Percentiles rank a stretch among this genome's conserved stretches.
phyloP scores from a whole-genome alignment of 106 monocot species.

The Triglochin maritima region DNA sequence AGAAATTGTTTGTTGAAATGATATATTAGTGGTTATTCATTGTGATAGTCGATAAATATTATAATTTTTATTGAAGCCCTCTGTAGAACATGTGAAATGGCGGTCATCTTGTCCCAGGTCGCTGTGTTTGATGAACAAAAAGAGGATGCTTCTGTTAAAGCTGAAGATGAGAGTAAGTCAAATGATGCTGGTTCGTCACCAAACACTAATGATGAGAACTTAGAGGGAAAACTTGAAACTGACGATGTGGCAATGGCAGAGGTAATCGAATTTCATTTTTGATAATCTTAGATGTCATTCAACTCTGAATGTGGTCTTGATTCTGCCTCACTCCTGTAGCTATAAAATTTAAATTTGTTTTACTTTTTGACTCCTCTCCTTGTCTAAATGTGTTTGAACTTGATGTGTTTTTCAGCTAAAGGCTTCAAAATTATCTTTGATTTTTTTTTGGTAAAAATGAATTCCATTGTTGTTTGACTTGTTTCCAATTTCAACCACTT shows the following conservation, averaged over 20 bases:
- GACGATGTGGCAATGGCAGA: slow-evolving; percentile 48
- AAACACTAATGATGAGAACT: slow-evolving; percentile 12
- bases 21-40: background rate
- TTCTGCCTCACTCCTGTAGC: background rate
- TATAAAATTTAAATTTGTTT: background rate
- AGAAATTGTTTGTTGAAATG: background rate
- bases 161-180: slow-evolving; percentile 44
- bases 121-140: slow-evolving; percentile 54
- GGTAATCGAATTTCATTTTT: slow-evolving; percentile 16
- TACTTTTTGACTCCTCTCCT: background rate
- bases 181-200: slow-evolving; percentile 28
- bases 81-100: background rate
- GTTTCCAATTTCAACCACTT: no score
- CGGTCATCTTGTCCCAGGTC: slow-evolving; percentile 24
- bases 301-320: background rate
- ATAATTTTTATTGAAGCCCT: background rate
- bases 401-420: background rate
- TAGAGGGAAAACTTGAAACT: slow-evolving; percentile 37
- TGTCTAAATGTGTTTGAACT: background rate
- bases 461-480: no score
- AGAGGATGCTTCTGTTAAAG: slow-evolving; percentile 35
- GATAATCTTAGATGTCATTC: background rate
- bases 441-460: background rate
- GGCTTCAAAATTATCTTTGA: background rate
- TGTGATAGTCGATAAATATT: background rate